These are phyloP conservation scores for Aspergillus sp. DNA, from an alignment of 2,329 filamentous ascomycete species.

Conservation along the genomic window DNA sequence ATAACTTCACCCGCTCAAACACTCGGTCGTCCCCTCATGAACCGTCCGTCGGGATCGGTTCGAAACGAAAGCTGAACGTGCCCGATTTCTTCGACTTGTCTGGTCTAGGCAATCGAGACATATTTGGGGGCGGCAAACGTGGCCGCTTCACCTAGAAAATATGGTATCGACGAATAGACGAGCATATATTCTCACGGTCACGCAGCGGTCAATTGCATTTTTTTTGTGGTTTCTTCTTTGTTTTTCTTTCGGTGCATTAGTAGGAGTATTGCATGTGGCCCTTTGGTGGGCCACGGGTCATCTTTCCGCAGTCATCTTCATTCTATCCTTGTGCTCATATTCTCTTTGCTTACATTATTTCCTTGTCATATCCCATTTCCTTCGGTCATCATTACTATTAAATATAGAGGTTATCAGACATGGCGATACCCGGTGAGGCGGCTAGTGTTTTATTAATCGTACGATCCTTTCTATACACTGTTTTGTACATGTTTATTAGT, in stretches of 20 bases:
- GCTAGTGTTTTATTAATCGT: constrained; percentile 26
- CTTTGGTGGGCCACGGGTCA: constrained; percentile 18
- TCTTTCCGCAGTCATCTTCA: constrained; percentile 18
- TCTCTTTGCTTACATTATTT: constrained; percentile 14
- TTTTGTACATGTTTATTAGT: constrained; percentile 10
- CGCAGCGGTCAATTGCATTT: constrained; percentile 31
- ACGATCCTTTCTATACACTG: constrained; percentile 10
- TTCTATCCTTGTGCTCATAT: constrained; percentile 12
- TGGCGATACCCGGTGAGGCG: constrained; percentile 41
- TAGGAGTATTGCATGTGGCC: constrained; percentile 35
- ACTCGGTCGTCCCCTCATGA: constrained; percentile 42
- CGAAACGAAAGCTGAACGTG: constrained; percentile 51
- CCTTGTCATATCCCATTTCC: constrained; percentile 13
- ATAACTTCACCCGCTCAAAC: constrained; percentile 40
- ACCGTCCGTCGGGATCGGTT: constrained; percentile 43
- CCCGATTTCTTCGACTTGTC: constrained; percentile 55
- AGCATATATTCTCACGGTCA: constrained; percentile 37
- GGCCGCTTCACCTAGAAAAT: constrained; percentile 46
- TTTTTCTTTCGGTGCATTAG: constrained; percentile 34
- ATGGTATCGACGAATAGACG: constrained; percentile 37
- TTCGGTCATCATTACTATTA: constrained; percentile 24
- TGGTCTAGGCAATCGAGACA: constrained; percentile 47
- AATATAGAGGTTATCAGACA: constrained; percentile 38
- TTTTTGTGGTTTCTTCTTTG: constrained; percentile 29
- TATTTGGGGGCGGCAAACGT: constrained; percentile 50